These are phyloP conservation scores for Amanita molliuscula DNA, from an alignment of 768 basidiomycete species.

Conservation along the genomic window DNA sequence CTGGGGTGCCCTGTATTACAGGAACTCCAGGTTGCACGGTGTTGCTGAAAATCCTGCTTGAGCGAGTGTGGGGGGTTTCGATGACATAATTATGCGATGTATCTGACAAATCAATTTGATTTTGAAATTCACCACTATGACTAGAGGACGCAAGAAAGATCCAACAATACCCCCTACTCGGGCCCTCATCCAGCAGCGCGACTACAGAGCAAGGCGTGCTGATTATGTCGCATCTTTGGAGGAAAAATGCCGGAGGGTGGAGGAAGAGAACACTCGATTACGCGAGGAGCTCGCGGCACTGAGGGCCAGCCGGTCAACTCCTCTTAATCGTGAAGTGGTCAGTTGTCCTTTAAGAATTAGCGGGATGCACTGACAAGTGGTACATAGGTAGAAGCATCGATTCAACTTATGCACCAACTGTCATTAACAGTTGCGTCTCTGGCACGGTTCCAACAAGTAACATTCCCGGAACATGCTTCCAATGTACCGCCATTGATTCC, in stretches of 20 bases:
- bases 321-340: conserved; percentile 21
- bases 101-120: conserved; percentile 13
- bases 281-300: conserved; percentile 36
- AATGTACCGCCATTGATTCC: conserved; percentile 19
- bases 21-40: conserved; percentile 52
- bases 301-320: conserved; percentile 20
- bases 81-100: neutral
- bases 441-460: conserved; percentile 39
- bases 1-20: conserved; percentile 38
- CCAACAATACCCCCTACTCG: conserved; percentile 48
- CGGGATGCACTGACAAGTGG: conserved; percentile 5
- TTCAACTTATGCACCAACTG: conserved; percentile 41
- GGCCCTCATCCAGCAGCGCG: conserved; percentile 50
- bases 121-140: conserved; percentile 29
- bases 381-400: conserved; percentile 38
- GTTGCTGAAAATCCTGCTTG: conserved; percentile 36
- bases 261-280: conserved; percentile 44
- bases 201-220: conserved; percentile 54
- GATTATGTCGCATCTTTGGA: conserved; percentile 48
- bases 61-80: conserved; percentile 45
- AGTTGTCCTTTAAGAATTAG: conserved; percentile 8
- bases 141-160: conserved; percentile 59
- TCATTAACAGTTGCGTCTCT: conserved; percentile 37
- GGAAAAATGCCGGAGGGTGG: conserved; percentile 38
- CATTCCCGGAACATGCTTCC: conserved; percentile 24